Conservation (phyloP, 2,329 filamentous ascomycete species). For the Pezicula neosporulosa region DNA sequence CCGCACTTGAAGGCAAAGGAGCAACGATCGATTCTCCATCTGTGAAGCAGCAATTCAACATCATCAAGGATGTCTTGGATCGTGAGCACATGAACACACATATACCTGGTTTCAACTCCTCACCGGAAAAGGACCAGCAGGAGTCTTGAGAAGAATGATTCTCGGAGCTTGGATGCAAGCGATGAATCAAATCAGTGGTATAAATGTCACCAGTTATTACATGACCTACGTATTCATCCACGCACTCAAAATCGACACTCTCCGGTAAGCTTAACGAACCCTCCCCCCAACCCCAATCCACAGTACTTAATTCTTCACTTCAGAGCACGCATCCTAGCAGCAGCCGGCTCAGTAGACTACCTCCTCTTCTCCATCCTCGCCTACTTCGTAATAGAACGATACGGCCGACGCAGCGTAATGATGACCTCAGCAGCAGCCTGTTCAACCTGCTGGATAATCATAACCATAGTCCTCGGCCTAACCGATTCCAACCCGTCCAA, state of each 20-base stretch:
- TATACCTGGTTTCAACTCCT: conserved; percentile 38
- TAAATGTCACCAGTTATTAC: conserved; percentile 33
- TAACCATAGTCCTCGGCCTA: conserved; percentile 28
- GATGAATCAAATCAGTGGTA: conserved; percentile 45
- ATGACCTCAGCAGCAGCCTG: conserved; percentile 36
- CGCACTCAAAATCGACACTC: conserved; percentile 31
- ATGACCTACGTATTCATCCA: conserved; percentile 39
- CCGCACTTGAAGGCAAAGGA: conserved; percentile 38
- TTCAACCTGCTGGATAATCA: conserved; percentile 41
- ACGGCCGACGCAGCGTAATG: conserved; percentile 39
- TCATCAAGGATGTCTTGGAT: conserved; percentile 40
- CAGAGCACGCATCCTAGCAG: conserved; percentile 38
- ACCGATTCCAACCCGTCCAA: conserved; percentile 18
- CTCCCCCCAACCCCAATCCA: neutral
- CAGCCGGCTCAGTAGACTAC: conserved; percentile 44
- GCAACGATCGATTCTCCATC: conserved; percentile 29
- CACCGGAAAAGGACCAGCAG: conserved; percentile 36
- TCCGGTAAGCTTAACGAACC: conserved; percentile 12
- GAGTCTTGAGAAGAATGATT: conserved; percentile 40
- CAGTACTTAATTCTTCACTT: conserved; percentile 1
- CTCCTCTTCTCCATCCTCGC: conserved; percentile 36
- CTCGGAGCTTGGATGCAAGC: conserved; percentile 44
- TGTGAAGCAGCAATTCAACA: conserved; percentile 32
- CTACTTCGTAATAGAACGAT: conserved; percentile 31
- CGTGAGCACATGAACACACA: conserved; percentile 31